These are phyloP conservation scores for Cubamyces lactineus DNA, from an alignment of 768 basidiomycete species.

Conservation along the genomic window DNA sequence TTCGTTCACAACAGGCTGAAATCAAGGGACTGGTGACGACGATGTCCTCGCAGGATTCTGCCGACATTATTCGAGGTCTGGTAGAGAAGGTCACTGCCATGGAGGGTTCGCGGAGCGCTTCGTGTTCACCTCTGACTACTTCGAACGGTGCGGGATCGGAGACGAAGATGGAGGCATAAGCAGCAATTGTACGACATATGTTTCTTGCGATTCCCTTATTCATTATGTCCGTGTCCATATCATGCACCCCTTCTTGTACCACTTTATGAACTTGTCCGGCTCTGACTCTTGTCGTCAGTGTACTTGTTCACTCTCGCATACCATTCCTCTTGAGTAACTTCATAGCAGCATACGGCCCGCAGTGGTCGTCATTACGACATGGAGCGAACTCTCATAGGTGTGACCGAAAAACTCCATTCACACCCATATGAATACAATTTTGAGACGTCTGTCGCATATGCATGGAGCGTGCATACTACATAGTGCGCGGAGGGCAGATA, in stretches of 20 bases:
- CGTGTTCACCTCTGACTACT: not conserved
- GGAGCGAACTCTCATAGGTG: conserved; percentile 4
- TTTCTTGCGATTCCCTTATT: too few relatives aligned
- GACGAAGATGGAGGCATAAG: not conserved
- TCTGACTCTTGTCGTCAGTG: not conserved
- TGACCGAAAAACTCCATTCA: conserved; percentile 16
- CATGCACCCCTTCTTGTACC: not conserved
- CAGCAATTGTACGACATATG: not conserved
- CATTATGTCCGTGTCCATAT: too few relatives aligned
- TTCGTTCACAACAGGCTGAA: conserved; percentile 13
- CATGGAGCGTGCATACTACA: conserved; percentile 35
- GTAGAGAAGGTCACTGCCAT: not conserved
- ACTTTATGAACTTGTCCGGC: not conserved
- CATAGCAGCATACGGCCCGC: not conserved
- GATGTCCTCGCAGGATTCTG: conserved; percentile 13
- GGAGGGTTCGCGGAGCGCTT: not conserved
- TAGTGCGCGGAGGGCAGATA: conserved; percentile 29
- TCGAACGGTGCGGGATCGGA: not conserved
- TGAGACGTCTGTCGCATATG: conserved; percentile 29
- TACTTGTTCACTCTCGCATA: not conserved
- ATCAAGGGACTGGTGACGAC: conserved; percentile 10
- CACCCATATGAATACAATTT: conserved; percentile 29
- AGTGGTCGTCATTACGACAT: not conserved
- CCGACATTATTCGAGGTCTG: conserved; percentile 8
- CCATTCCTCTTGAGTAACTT: not conserved